These are phyloP conservation scores for Aspergillus uvarum DNA, from an alignment of 2,329 filamentous ascomycete genomes.

Conservation along the genomic window DNA sequence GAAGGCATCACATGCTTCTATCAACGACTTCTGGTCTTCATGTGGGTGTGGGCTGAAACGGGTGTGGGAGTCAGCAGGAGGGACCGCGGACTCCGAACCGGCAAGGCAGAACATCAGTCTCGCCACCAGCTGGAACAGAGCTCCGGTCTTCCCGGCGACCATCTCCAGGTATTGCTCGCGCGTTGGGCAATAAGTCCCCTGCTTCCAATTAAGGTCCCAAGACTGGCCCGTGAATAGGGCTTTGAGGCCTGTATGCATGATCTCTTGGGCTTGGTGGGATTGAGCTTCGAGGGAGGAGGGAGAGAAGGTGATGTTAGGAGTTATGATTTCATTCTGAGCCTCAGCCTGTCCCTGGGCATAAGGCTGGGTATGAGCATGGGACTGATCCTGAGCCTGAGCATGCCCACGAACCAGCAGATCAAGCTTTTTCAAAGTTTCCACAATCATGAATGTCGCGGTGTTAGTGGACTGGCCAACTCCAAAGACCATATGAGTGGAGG, in stretches of 20 bases:
- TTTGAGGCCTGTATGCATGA: neutral
- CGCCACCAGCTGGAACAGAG: neutral
- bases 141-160: slow-evolving; percentile 12
- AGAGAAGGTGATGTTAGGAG: neutral
- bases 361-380: too few relatives aligned
- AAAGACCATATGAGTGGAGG: slow-evolving; percentile 7
- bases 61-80: too few relatives aligned
- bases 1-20: neutral
- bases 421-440: neutral
- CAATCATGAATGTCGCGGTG: slow-evolving; percentile 4
- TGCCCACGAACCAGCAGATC: neutral
- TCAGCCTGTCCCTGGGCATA: too few relatives aligned
- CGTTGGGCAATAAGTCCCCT: neutral
- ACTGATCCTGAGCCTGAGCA: too few relatives aligned
- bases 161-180: slow-evolving; percentile 6
- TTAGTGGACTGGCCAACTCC: slow-evolving; percentile 7
- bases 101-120: neutral
- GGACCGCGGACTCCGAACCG: too few relatives aligned
- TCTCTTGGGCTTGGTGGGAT: too few relatives aligned
- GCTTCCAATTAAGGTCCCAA: slow-evolving; percentile 7
- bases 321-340: too few relatives aligned
- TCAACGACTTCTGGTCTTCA: too few relatives aligned
- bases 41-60: too few relatives aligned
- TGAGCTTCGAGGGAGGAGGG: neutral
- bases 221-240: slow-evolving; percentile 6